Conservation (phyloP, 2,329 filamentous ascomycete genomes). For the Cryphonectria carpinicola region DNA sequence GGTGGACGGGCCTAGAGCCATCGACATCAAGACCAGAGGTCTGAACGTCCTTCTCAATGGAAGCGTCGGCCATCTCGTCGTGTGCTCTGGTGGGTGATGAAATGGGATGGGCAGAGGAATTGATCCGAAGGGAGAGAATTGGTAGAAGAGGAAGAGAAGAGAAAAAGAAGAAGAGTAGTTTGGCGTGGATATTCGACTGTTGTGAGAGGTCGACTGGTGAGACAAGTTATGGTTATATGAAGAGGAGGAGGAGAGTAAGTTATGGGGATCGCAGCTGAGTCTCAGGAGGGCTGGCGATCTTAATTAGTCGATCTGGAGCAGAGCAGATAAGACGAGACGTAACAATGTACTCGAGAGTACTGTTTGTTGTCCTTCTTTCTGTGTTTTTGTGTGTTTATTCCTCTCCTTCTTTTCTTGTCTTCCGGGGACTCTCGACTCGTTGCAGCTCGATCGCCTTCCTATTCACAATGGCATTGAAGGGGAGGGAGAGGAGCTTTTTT, state of each 20-base stretch:
- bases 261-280: neutral
- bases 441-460: neutral
- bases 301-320: neutral
- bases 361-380: neutral
- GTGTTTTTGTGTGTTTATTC: neutral
- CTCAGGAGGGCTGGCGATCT: neutral
- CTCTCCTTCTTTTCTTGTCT: neutral
- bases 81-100: neutral
- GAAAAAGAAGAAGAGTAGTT: neutral
- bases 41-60: slow-evolving; percentile 25
- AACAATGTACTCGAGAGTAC: neutral
- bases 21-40: slow-evolving; percentile 21
- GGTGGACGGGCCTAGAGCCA: slow-evolving; percentile 27
- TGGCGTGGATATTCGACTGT: neutral
- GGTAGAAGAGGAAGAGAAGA: neutral
- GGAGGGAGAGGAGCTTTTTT: neutral
- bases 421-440: neutral
- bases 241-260: neutral
- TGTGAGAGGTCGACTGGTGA: neutral
- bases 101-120: neutral
- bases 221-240: neutral
- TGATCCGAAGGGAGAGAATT: neutral
- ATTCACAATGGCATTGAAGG: neutral
- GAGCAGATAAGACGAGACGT: neutral
- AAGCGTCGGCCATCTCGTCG: slow-evolving; percentile 20